phyloP scores from a whole-genome alignment of 805 yeast genomes.

The Clavispora vitiphila region DNA sequence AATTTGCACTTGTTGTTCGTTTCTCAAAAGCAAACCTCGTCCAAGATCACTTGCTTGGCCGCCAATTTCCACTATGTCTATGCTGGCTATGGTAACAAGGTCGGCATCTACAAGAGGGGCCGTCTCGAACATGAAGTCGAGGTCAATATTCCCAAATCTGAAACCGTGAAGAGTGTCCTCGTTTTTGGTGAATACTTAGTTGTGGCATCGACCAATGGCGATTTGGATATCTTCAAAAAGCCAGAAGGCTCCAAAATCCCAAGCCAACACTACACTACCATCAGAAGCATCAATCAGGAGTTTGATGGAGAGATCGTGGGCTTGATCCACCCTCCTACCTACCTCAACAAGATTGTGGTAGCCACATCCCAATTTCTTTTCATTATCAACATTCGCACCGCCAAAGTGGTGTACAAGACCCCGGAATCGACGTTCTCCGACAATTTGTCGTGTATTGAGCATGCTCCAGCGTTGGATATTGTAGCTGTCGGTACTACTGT shows the following conservation, averaged over 20 bases:
- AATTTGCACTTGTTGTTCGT: conserved; percentile 81
- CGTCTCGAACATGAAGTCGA: conserved; percentile 39
- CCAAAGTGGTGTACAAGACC: conserved; percentile 60
- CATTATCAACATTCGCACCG: conserved; percentile 72
- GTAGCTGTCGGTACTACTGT: conserved; percentile 69
- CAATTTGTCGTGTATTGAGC: conserved; percentile 59
- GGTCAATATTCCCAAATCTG: conserved; percentile 11
- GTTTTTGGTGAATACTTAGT: conserved; percentile 78
- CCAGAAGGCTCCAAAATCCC: conserved; percentile 40
- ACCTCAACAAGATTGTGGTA: conserved; percentile 80
- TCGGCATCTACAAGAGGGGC: conserved; percentile 85
- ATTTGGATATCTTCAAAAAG: conserved; percentile 53
- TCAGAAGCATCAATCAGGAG: conserved; percentile 46
- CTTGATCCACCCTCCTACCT: conserved; percentile 81
- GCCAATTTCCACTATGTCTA: conserved; percentile 83
- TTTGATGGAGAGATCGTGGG: conserved; percentile 69
- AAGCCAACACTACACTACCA: conserved; percentile 63
- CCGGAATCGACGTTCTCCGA: conserved; percentile 45
- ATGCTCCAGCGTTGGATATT: conserved; percentile 84
- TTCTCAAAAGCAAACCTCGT: conserved; percentile 69
- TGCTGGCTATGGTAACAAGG: conserved; percentile 64
- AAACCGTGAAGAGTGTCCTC: conserved; percentile 44
- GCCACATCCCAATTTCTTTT: conserved; percentile 64
- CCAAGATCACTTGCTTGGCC: conserved; percentile 63
- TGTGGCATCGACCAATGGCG: conserved; percentile 40